These are phyloP conservation scores for Linum tenue DNA, from an alignment of 345 rosid genomes.

Conservation along the genomic window DNA sequence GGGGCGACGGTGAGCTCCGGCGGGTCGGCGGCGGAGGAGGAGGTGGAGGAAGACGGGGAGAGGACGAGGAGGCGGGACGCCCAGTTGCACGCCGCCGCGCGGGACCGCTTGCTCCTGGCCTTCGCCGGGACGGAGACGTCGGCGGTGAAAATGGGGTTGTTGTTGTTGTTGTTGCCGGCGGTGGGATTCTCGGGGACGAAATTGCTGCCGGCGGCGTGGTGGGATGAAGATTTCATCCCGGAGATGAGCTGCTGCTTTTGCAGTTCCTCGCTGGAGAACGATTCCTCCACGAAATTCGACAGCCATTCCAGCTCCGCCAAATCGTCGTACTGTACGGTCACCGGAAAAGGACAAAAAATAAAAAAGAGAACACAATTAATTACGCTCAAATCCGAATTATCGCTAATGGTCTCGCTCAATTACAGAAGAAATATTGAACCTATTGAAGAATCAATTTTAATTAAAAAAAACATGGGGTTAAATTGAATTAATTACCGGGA, in stretches of 20 bases:
- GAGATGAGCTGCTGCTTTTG: constrained; percentile 73
- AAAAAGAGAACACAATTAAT: neutral
- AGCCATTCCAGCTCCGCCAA: constrained; percentile 97
- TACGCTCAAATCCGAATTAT: neutral
- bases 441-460: neutral
- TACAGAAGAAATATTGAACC: neutral
- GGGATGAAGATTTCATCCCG: constrained; percentile 39
- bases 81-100: constrained; percentile 77
- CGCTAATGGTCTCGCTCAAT: neutral
- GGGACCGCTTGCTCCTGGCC: constrained; percentile 92
- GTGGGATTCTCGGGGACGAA: constrained; percentile 29
- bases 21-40: constrained; percentile 26
- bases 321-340: constrained; percentile 55
- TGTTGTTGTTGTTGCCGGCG: constrained; percentile 2
- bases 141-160: constrained; percentile 36
- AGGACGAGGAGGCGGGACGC: constrained; percentile 64
- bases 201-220: constrained; percentile 27
- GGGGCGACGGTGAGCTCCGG: constrained; percentile 2
- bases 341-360: neutral
- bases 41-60: constrained; percentile 21
- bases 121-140: constrained; percentile 80
- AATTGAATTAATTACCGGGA: constrained; percentile 51
- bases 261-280: constrained; percentile 84
- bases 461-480: neutral
- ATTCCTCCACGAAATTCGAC: constrained; percentile 87